Evolutionary conservation across 352 stramenopile species (phyloP).

Genomic region (Pythium dissimile): DNA sequence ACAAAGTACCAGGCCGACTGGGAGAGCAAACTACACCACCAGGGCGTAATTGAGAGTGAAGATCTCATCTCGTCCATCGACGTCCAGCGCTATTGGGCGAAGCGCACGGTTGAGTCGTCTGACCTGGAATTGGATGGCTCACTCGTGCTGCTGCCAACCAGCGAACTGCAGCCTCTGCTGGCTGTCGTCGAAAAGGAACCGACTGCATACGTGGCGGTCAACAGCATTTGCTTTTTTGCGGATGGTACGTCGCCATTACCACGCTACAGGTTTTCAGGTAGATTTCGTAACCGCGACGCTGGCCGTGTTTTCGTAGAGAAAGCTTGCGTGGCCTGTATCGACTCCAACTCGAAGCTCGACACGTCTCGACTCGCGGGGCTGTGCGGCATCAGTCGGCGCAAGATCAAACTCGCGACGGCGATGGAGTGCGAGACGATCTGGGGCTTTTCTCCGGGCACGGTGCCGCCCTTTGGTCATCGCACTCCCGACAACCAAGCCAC

Average conservation of each 20-base stretch:
- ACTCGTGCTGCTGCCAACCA: conserved; percentile 29
- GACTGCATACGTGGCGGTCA: conserved; percentile 44
- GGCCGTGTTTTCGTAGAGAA: conserved; percentile 24
- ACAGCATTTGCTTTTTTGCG: conserved; percentile 75
- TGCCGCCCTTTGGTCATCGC: conserved; percentile 58
- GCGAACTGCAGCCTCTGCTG: conserved; percentile 32
- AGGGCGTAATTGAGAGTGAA: conserved; percentile 4
- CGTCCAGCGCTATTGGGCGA: conserved; percentile 33
- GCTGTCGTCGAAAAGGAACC: conserved; percentile 19
- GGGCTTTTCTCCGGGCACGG: conserved; percentile 58
- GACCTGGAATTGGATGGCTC: neutral
- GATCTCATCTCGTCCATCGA: conserved; percentile 29
- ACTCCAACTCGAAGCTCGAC: conserved; percentile 57
- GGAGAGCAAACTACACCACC: conserved; percentile 4
- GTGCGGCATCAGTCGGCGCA: conserved; percentile 49
- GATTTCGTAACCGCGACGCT: neutral
- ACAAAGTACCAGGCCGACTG: conserved; percentile 35
- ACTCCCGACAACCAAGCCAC: neutral
- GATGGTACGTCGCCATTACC: conserved; percentile 34
- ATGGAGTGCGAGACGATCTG: conserved; percentile 57
- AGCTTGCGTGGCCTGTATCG: conserved; percentile 57
- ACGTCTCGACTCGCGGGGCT: conserved; percentile 46
- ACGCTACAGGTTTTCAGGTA: neutral
- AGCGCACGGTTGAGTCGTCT: neutral
- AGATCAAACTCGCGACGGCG: conserved; percentile 62